Base-by-base conservation (phyloP, 345 rosid genomes). In the Brassica rapa region DNA sequence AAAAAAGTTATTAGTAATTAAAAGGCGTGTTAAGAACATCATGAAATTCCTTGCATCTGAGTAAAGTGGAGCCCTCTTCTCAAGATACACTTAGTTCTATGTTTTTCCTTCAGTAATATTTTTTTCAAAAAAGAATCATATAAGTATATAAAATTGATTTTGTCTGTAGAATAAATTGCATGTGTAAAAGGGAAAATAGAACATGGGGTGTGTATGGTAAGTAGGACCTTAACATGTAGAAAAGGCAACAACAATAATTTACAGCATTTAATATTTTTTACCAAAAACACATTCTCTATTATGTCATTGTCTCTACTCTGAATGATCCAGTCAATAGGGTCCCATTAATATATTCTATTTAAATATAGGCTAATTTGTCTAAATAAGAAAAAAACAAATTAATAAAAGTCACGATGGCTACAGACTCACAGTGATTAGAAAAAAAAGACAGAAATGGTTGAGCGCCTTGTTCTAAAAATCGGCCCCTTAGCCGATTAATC, bases 151-250 rank as follows among this genome's bases (percentile, higher is more conserved):
- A 39, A 37, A 3, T 5, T 68, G 23, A 19, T 30, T 77, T 70
- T 30, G 19, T 1, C 29, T 0, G 5, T 30, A 33, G 4, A 60
- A 49, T 49, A 67, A 68, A 51, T 46, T 46, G 55, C 55, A 39
- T 12, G 5, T 49, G 74, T 61, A 73, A 68, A 68, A 66, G 23
- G 11, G 2, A 32, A 29, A 57, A 57, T 0, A 67, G 65, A 79
- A 79, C 64, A 68, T 72, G 77, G 69, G 30, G 63, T 25, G 56
- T 14, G 59, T 14, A 37, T 53, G 65, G 76, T 51, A n/a, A 71
- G 73, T 79, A 73, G 82, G 82, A 74, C 82, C 82, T 35, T 24
- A 41, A 49, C 75, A 74, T 74, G 75, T 74, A 25, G 64, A 68
- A 79, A 61, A 35, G 71, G 60, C 70, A 68, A 33, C 78, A 79